phyloP scores from a whole-genome alignment of 345 rosid species.

The Pseudoturritis turrita region DNA sequence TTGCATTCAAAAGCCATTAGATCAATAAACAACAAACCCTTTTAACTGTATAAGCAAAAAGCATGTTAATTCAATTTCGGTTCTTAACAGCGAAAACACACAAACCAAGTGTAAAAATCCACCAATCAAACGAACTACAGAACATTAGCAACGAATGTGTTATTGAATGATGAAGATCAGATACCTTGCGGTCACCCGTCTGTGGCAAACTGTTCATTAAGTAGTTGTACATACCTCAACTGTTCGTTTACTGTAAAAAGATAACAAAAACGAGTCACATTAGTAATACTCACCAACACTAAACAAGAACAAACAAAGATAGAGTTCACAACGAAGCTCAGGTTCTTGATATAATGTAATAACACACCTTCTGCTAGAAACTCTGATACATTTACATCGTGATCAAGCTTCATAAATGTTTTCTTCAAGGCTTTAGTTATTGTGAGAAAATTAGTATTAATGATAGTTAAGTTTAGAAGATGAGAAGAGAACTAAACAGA shows the following conservation, averaged over 20 bases:
- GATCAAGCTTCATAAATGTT: constrained; percentile 81
- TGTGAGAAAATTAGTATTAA: constrained; percentile 15
- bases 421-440: constrained; percentile 64
- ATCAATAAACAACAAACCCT: no score
- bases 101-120: neutral
- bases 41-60: no score
- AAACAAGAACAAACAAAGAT: neutral
- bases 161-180: neutral
- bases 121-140: neutral
- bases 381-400: constrained; percentile 70
- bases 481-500: constrained; percentile 3
- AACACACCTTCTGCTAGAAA: constrained; percentile 61
- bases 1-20: no score
- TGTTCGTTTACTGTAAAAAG: constrained; percentile 56
- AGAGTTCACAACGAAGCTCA: neutral
- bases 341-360: neutral
- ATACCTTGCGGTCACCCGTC: constrained; percentile 99
- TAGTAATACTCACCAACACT: constrained; percentile 16
- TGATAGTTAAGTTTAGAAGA: neutral
- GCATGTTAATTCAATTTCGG: no score
- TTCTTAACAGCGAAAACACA: no score
- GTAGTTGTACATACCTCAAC: constrained; percentile 51
- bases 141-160: neutral
- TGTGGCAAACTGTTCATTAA: constrained; percentile 86
- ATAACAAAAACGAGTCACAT: constrained; percentile 20